Evolutionary conservation across 2,329 filamentous ascomycete genomes (phyloP).

Genomic region (Ilyonectria sp.): DNA sequence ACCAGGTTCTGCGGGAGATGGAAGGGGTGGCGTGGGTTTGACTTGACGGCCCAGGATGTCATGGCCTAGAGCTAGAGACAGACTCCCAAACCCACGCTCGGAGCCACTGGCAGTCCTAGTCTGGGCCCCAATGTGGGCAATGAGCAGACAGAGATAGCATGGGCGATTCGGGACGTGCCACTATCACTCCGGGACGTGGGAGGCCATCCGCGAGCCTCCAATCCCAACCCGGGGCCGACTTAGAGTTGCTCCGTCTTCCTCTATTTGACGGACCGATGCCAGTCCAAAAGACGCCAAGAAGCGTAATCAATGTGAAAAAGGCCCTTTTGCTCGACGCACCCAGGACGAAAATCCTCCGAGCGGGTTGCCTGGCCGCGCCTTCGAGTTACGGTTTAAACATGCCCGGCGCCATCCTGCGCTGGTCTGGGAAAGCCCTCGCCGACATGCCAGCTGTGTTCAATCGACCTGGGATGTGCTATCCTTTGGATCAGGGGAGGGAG

Average conservation of each 20-base stretch:
- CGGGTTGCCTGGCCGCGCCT: not conserved
- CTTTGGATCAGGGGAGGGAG: too few relatives aligned
- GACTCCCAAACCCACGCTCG: not conserved
- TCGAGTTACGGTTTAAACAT: not conserved
- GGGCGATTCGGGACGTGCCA: not conserved
- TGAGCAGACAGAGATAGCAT: not conserved
- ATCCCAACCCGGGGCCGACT: not conserved
- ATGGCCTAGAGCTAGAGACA: not conserved
- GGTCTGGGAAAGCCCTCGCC: not conserved
- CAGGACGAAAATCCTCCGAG: not conserved
- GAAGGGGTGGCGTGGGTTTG: conserved; percentile 39
- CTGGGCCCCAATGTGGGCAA: not conserved
- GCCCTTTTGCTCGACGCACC: not conserved
- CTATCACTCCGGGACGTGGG: too few relatives aligned
- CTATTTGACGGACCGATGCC: not conserved
- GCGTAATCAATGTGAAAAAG: conserved; percentile 1
- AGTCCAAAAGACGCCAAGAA: not conserved
- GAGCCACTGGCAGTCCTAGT: not conserved
- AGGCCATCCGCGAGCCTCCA: too few relatives aligned
- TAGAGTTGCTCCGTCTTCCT: not conserved
- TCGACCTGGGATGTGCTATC: too few relatives aligned
- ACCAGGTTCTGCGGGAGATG: conserved; percentile 43
- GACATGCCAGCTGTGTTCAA: too few relatives aligned
- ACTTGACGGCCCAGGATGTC: not conserved
- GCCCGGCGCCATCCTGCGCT: not conserved